Conservation (phyloP, 306 rosid genomes). For the Quercus variabilis region DNA sequence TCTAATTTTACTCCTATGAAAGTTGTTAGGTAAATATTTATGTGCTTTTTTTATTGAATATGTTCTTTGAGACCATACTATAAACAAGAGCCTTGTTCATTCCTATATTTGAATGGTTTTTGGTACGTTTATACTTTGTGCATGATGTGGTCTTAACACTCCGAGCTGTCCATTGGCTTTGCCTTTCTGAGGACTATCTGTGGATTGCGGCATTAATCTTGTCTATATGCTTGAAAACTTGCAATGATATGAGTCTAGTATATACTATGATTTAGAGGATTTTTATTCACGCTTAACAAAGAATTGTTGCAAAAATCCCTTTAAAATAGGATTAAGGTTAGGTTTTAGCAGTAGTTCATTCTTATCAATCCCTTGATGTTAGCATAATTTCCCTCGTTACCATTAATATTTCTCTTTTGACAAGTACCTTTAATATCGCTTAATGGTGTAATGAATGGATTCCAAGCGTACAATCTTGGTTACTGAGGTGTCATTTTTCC, state of each 20-base stretch:
- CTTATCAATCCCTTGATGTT: background rate
- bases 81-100: background rate
- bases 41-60: background rate
- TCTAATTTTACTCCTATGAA: slow-evolving; percentile 90
- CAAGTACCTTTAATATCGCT: slow-evolving; percentile 5
- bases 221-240: background rate
- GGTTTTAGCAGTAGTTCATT: background rate
- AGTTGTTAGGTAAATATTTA: slow-evolving; percentile 53
- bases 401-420: slow-evolving; percentile 1
- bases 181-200: background rate
- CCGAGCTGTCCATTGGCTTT: background rate
- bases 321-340: background rate
- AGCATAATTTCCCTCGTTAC: background rate
- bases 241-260: background rate
- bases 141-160: background rate
- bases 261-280: background rate
- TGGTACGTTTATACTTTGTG: background rate
- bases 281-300: background rate
- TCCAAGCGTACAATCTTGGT: background rate
- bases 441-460: background rate
- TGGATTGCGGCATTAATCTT: background rate
- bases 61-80: background rate
- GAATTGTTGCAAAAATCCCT: background rate
- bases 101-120: background rate
- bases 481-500: background rate